Evolutionary conservation across 1,284 basidiomycete species (phyloP).

Genomic region (Cryptococcus sp.): DNA sequence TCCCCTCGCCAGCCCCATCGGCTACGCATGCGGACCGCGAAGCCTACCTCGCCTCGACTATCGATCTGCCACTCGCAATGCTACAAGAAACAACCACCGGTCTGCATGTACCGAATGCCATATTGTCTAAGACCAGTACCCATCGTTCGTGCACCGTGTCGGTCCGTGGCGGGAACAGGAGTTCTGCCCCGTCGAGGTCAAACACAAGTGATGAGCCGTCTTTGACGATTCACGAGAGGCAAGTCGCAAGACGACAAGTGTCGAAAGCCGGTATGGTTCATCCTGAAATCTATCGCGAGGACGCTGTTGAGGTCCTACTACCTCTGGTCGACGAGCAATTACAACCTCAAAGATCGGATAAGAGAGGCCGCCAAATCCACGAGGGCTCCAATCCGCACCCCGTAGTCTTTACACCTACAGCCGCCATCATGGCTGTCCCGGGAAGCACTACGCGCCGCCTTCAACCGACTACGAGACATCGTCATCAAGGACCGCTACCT

Average conservation of each 20-base stretch:
- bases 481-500: slow-evolving; percentile 25
- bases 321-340: not conserved
- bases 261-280: not conserved
- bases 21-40: slow-evolving; percentile 30
- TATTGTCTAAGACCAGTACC: slow-evolving; percentile 6
- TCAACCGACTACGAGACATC: slow-evolving; percentile 14
- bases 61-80: slow-evolving; percentile 41
- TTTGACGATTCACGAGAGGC: not conserved
- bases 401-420: slow-evolving; percentile 3
- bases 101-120: not conserved
- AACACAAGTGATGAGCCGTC: slow-evolving; percentile 3
- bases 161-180: slow-evolving; percentile 2
- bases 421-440: not conserved
- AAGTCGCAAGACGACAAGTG: slow-evolving; percentile 5
- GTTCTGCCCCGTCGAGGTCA: not conserved
- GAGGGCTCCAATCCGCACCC: not conserved
- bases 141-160: slow-evolving; percentile 7
- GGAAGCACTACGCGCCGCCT: not conserved
- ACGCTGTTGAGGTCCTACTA: not conserved
- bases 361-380: not conserved
- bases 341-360: not conserved
- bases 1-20: slow-evolving; percentile 15
- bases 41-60: slow-evolving; percentile 38
- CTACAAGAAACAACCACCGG: slow-evolving; percentile 7
- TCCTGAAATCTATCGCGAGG: too few species aligned